Conservation (phyloP, 2,329 filamentous ascomycete genomes). For the Sclerotiophoma versabilis region DNA sequence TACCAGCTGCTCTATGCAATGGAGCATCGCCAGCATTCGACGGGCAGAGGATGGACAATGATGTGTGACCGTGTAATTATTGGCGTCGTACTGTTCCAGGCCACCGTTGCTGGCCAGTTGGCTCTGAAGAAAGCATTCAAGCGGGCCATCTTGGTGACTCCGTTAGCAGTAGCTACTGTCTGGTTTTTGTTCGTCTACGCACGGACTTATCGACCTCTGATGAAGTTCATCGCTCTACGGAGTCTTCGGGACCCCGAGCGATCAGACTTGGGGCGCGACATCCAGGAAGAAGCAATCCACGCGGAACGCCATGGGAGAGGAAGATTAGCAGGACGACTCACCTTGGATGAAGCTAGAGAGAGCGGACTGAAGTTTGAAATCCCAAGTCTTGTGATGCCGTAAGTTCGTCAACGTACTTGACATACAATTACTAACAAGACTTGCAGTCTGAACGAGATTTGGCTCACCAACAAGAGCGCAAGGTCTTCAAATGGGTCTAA, state of each 20-base stretch:
- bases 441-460: conserved; percentile 69
- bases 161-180: conserved; percentile 78
- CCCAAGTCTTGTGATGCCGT: conserved; percentile 74
- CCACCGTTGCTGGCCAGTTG: conserved; percentile 88
- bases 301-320: conserved; percentile 16
- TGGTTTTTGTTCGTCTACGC: conserved; percentile 90
- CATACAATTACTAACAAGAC: conserved; percentile 21
- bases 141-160: conserved; percentile 74
- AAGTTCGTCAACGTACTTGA: conserved; percentile 49
- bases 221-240: conserved; percentile 88
- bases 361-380: conserved; percentile 76
- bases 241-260: conserved; percentile 74
- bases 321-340: conserved; percentile 56
- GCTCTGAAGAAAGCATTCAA: conserved; percentile 76
- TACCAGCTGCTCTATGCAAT: conserved; percentile 98
- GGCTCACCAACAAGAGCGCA: conserved; percentile 60
- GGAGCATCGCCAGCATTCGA: conserved; percentile 95
- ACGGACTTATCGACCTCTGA: conserved; percentile 83
- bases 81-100: conserved; percentile 85
- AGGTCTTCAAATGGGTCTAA: conserved; percentile 34
- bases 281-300: conserved; percentile 50
- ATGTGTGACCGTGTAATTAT: conserved; percentile 91
- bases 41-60: conserved; percentile 93
- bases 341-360: conserved; percentile 75
- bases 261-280: conserved; percentile 56